phyloP scores from a whole-genome alignment of 1,284 basidiomycete species.

The Stygiomarasmius scandens region DNA sequence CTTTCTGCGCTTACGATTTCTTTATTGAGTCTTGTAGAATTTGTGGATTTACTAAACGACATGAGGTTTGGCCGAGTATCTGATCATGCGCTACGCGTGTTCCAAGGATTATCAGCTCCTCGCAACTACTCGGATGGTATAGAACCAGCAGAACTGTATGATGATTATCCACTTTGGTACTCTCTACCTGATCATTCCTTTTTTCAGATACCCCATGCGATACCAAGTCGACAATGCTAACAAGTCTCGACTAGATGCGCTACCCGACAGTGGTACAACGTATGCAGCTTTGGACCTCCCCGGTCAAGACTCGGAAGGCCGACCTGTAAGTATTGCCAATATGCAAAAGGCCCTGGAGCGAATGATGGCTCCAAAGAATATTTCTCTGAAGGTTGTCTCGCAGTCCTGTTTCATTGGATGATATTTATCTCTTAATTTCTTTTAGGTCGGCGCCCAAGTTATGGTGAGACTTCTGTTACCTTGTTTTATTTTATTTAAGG shows the following conservation, averaged over 20 bases:
- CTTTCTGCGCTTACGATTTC: neutral
- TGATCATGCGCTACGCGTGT: slow-evolving; percentile 56
- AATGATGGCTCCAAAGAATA: slow-evolving; percentile 34
- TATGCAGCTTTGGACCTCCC: slow-evolving; percentile 35
- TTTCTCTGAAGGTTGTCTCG: slow-evolving; percentile 37
- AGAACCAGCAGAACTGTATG: slow-evolving; percentile 79
- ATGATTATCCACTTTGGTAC: no score
- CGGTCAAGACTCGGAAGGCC: slow-evolving; percentile 36
- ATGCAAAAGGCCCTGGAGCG: slow-evolving; percentile 38
- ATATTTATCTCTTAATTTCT: slow-evolving; percentile 19
- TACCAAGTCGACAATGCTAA: slow-evolving; percentile 86
- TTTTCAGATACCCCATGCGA: slow-evolving; percentile 73
- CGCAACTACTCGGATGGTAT: slow-evolving; percentile 72
- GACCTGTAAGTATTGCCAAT: slow-evolving; percentile 22
- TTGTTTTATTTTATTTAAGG: no score
- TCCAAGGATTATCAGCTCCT: slow-evolving; percentile 62
- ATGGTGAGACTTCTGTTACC: no score
- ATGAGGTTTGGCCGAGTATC: slow-evolving; percentile 85
- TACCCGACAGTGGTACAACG: slow-evolving; percentile 39
- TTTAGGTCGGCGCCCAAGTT: slow-evolving; percentile 61
- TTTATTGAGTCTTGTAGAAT: slow-evolving; percentile 49
- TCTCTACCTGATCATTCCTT: slow-evolving; percentile 5
- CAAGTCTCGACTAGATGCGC: slow-evolving; percentile 54
- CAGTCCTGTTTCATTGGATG: neutral
- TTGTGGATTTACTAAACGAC: slow-evolving; percentile 89